Conservation (phyloP, 2,329 filamentous ascomycete genomes). For the Thelonectria blattea region DNA sequence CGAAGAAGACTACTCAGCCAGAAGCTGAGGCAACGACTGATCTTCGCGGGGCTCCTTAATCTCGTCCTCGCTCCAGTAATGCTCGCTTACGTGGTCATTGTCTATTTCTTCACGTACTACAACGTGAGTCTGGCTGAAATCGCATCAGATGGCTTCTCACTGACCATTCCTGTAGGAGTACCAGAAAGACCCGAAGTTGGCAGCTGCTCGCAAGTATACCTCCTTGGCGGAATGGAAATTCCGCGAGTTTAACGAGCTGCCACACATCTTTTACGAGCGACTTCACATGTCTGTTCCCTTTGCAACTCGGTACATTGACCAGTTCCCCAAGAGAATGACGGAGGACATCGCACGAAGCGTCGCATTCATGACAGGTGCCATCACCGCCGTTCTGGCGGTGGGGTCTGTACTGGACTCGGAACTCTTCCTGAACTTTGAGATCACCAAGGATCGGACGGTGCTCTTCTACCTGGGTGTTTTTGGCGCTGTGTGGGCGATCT, state of each 20-base stretch:
- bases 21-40: constrained; percentile 77
- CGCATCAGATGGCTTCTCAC: not conserved
- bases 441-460: constrained; percentile 85
- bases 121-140: constrained; percentile 62
- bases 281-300: constrained; percentile 95
- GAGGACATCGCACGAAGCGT: constrained; percentile 85
- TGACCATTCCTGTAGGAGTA: constrained; percentile 69
- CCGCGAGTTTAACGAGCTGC: constrained; percentile 95
- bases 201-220: constrained; percentile 84
- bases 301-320: constrained; percentile 89
- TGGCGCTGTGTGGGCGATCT: constrained; percentile 81
- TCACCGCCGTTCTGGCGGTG: constrained; percentile 83
- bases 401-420: constrained; percentile 90
- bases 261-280: constrained; percentile 87
- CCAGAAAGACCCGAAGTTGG: constrained; percentile 88
- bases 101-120: constrained; percentile 95
- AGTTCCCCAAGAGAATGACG: constrained; percentile 95
- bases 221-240: constrained; percentile 98
- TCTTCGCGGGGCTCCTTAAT: constrained; percentile 85
- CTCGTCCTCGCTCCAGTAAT: constrained; percentile 86
- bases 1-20: constrained; percentile 80
- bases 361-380: constrained; percentile 84
- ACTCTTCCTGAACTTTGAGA: constrained; percentile 88
- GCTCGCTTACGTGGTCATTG: constrained; percentile 82
- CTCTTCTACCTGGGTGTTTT: constrained; percentile 90